These are phyloP conservation scores for Henckelia pumila DNA, from an alignment of 257 asterid species.

Conservation along the genomic window DNA sequence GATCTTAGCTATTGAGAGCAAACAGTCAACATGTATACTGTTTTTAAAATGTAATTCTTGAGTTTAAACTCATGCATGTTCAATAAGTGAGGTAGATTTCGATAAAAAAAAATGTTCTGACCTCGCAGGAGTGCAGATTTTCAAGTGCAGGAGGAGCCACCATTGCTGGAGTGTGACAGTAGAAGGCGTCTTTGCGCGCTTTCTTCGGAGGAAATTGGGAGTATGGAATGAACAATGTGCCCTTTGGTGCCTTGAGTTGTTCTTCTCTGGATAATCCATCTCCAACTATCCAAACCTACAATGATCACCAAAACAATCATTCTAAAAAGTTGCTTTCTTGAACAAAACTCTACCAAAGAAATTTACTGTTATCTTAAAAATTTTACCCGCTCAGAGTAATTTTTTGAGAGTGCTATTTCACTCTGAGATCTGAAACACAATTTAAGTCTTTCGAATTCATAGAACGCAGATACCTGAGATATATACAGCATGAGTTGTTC, in stretches of 20 bases:
- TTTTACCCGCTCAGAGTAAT: conserved; percentile 39
- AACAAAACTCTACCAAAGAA: background rate
- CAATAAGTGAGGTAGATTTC: background rate
- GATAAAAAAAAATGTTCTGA: background rate
- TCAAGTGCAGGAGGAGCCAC: conserved; percentile 55
- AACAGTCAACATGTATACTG: background rate
- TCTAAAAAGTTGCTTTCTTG: background rate
- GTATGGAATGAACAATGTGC: conserved; percentile 63
- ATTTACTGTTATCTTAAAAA: background rate
- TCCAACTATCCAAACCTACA: conserved; percentile 77
- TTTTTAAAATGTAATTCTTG: background rate
- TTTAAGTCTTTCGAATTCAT: conserved; percentile 44
- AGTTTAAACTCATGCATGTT: background rate
- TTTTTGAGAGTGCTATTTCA: conserved; percentile 31
- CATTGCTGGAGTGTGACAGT: conserved; percentile 72
- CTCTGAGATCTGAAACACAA: conserved; percentile 25
- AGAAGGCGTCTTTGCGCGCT: conserved; percentile 46
- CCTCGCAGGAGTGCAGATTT: conserved; percentile 86
- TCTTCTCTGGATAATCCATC: conserved; percentile 60
- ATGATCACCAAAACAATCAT: background rate
- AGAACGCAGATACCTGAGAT: conserved; percentile 42
- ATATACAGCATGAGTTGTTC: background rate
- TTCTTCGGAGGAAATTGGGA: conserved; percentile 66
- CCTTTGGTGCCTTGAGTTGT: conserved; percentile 58
- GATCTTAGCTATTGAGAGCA: background rate